A percentile compares a stretch with the other conserved stretches of the same genome.
These are phyloP conservation scores for Allomyces macrogynus DNA, from an alignment of 192 early-diverging fungal genomes.

Conservation along the genomic window DNA sequence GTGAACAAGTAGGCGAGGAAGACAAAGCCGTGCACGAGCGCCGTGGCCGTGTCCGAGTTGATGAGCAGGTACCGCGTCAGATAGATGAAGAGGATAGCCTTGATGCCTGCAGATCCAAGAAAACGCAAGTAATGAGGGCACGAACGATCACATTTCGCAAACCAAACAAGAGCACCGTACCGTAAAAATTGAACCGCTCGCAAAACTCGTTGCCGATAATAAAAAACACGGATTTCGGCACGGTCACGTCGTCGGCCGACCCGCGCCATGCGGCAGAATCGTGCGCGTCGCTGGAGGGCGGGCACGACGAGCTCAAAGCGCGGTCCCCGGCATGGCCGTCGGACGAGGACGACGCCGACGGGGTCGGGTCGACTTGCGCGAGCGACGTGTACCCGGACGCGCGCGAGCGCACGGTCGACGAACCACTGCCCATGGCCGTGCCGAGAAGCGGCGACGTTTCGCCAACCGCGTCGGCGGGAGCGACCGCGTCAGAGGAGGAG, in stretches of 20 bases:
- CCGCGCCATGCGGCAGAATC: no score
- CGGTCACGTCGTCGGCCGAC: neutral
- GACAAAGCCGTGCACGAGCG: slow-evolving; percentile 32
- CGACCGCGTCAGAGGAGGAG: no score
- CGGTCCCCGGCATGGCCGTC: no score
- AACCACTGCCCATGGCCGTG: neutral
- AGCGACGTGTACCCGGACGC: no score
- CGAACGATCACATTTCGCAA: slow-evolving; percentile 15
- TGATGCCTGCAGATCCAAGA: neutral
- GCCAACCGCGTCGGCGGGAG: no score
- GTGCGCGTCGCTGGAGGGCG: no score
- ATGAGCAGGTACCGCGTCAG: slow-evolving; percentile 23
- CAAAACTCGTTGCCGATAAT: slow-evolving; percentile 38
- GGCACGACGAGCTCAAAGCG: no score
- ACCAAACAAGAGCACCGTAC: slow-evolving; percentile 22
- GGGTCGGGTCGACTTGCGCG: no score
- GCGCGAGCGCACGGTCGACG: no score
- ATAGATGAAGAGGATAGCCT: slow-evolving; percentile 1
- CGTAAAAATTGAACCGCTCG: slow-evolving; percentile 44
- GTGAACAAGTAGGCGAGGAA: slow-evolving; percentile 40
- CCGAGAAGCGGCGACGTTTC: no score
- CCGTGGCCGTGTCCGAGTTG: slow-evolving; percentile 29
- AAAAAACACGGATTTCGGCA: slow-evolving; percentile 2
- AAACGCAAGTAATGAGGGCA: neutral
- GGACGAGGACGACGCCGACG: no score